Evolutionary conservation across 352 stramenopile genomes (phyloP), one percentile per base, ranked within the genome.

Genomic region (Pythium brassicae): DNA sequence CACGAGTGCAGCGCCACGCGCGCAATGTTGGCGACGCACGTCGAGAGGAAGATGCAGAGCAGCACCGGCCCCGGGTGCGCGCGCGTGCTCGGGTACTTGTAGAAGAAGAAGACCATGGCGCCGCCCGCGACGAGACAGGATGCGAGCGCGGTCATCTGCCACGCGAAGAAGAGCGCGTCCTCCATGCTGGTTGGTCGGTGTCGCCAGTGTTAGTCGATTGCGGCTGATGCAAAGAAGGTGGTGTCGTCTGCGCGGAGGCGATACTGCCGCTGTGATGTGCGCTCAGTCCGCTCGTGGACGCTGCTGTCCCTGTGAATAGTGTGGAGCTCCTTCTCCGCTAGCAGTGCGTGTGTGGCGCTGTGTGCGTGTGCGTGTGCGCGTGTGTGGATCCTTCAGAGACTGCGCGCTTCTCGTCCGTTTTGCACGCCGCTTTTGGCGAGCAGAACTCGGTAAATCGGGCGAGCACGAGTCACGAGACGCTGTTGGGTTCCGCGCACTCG

Each of bases 1-100:
- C 72, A 83, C 45, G 78, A 69, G 17, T 88, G 75, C 45, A 92
- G 67, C 44, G 59, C 74, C 17, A 91, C 79, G 49, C 82, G 79
- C 53, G 73, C 65, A 48, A 89, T 66, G 65, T 85, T 92, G 35
- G 76, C 66, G 55, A 91, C 71, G 46, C 69, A 88, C 4, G 72
- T 72, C 22, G 74, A 80, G 42, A 94, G 56, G 51, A 91, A 86
- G 53, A 94, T 86, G 59, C 78, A 89, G 57, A 94, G 69, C 29
- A 94, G 72, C 50, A 91, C 76, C 17, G 81, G 72, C 0, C 84
- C 84, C 1, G 84, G 84, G 47, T 94, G 84, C 23, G 76, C 68
- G 4, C 82, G 66, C 2, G 76, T 74, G 49, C 76, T 80, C 3
- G 71, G 60, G 55, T 82, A 88, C 61, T 72, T 86, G 61, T 72